Base-by-base conservation (phyloP, 768 basidiomycete species). In the Fistulinella prunicolor region DNA sequence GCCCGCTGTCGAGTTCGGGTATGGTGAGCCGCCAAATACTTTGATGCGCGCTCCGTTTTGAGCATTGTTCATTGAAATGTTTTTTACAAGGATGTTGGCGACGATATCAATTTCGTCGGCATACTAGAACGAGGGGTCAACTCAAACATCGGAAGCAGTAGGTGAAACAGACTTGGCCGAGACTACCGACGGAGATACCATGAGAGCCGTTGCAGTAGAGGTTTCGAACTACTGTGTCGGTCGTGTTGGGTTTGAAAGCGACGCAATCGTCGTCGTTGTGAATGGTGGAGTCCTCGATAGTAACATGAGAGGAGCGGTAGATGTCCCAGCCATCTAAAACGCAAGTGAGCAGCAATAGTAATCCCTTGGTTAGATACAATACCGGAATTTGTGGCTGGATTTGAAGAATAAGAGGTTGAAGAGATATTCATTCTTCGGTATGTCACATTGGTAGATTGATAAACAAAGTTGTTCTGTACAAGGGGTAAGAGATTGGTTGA, bases 11-110 rank as follows among this genome's bases (percentile, higher is more conserved):
- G 45, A 65, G 48, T 68, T 57, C 2, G 73, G 63, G 44, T 66
- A 59, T 6, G 74, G 71, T 22, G 67, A 69, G 0, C 75, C 77
- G 4, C 73, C 74, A 50, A 76, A 79, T 5, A 73, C 73, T 59
- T 79, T 79, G 66, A 78, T 77, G n/a, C 75, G 70, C 0, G 75
- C 76, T 2, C 75, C 77, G 48, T 78, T 76, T 53, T 75, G 62
- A 3, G 74, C 72, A 38, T 77, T 73, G 21, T 66, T 53, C 72
- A 77, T 75, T 20, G 66, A 64, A 29, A 78, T 61, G 47, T 77
- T 72, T 22, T 62, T 59, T 29, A 70, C 73, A 21, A 58, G 65
- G 41, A 78, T 63, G 57, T 78, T 73, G 21, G 68, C 69, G 23
- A 76, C 73, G 40, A 77, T 73, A 37, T 77, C 74, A 20, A 61